Evolutionary conservation across 108 stramenopile species (phyloP).

Genomic region (Nitzschia inconspicua): DNA sequence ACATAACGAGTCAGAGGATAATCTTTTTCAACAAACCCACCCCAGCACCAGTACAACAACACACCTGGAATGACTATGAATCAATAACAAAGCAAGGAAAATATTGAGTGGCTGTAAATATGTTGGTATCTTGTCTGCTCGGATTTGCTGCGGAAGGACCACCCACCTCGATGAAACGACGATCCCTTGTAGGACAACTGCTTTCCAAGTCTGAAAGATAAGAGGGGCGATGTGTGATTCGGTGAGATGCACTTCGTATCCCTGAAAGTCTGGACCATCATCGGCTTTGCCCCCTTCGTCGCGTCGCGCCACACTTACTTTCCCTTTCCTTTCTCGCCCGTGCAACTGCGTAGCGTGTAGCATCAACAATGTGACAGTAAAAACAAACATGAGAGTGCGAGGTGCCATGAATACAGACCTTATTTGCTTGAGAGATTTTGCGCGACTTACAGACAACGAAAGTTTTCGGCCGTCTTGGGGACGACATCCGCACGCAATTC

Average conservation of each 20-base stretch:
- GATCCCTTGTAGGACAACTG: conserved; percentile 88
- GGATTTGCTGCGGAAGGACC: too few species aligned
- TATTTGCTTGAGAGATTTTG: too few species aligned
- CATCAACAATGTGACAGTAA: background rate
- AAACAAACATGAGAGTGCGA: too few species aligned
- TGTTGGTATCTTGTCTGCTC: too few species aligned
- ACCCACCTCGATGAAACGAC: conserved; percentile 92
- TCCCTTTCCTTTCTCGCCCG: conserved; percentile 61
- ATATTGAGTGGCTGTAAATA: background rate
- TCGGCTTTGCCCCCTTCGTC: background rate
- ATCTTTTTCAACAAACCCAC: too few species aligned
- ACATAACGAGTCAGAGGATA: too few species aligned
- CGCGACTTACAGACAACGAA: conserved; percentile 47
- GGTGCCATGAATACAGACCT: too few species aligned
- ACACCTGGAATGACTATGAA: too few species aligned
- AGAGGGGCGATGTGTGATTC: conserved; percentile 28
- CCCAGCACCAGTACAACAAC: too few species aligned
- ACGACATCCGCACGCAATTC: conserved; percentile 85
- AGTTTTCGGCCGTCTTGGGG: conserved; percentile 87
- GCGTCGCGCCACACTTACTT: conserved; percentile 3
- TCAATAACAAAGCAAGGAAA: background rate
- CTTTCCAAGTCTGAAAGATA: conserved; percentile 32
- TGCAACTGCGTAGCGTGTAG: conserved; percentile 23
- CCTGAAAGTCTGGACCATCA: background rate
- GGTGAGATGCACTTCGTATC: conserved; percentile 47